A percentile compares a stretch with the other conserved stretches of the same genome.
phyloP scores from a whole-genome alignment of 2,329 filamentous ascomycete genomes.

The Dactylellina parvicollis region DNA sequence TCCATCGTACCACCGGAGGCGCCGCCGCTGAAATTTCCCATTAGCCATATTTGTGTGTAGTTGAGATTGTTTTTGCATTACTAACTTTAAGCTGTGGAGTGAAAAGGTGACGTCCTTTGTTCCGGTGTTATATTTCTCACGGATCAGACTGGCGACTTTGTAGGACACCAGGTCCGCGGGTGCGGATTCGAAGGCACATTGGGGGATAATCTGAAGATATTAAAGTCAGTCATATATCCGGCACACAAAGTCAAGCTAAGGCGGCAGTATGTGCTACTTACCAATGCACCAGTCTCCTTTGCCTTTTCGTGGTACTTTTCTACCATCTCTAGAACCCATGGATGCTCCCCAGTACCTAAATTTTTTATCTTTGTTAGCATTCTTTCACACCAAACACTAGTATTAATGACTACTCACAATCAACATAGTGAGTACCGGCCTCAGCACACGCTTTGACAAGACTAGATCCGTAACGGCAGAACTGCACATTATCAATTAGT shows the following conservation, averaged over 20 bases:
- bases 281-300: slow-evolving; percentile 70
- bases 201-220: slow-evolving; percentile 68
- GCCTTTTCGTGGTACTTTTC: slow-evolving; percentile 70
- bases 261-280: slow-evolving; percentile 59
- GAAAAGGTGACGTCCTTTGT: slow-evolving; percentile 69
- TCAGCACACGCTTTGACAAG: slow-evolving; percentile 73
- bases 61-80: not conserved
- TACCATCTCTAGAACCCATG: slow-evolving; percentile 72
- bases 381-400: not conserved
- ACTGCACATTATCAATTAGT: slow-evolving; percentile 65
- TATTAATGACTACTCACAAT: slow-evolving; percentile 63
- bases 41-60: slow-evolving; percentile 13
- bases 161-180: slow-evolving; percentile 71
- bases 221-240: slow-evolving; percentile 5
- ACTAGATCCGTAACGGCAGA: slow-evolving; percentile 71
- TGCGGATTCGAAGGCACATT: slow-evolving; percentile 71
- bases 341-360: slow-evolving; percentile 69
- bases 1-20: slow-evolving; percentile 75
- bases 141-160: slow-evolving; percentile 66
- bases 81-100: slow-evolving; percentile 63
- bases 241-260: not conserved
- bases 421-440: slow-evolving; percentile 74
- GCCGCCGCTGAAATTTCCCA: slow-evolving; percentile 61
- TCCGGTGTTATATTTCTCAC: slow-evolving; percentile 65
- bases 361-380: slow-evolving; percentile 53